Percentiles rank a stretch among this genome's conserved stretches.
These are phyloP conservation scores for Trypanosoma theileri DNA, from an alignment of 208 protist species.

Conservation along the genomic window DNA sequence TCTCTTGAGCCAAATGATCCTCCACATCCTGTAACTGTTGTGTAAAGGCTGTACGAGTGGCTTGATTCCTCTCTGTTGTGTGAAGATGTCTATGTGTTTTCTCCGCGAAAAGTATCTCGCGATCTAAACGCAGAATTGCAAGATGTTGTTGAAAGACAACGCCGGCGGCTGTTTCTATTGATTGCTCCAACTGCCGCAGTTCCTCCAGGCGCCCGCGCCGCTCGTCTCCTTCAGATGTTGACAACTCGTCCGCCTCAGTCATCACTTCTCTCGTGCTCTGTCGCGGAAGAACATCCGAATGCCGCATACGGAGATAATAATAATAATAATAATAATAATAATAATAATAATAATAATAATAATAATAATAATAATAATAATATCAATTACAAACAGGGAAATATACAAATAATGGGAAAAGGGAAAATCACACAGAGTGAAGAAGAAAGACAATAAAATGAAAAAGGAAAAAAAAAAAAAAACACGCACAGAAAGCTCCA, in stretches of 20 bases:
- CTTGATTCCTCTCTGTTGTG: conserved; percentile 8
- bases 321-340: background rate
- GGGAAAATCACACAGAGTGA: background rate
- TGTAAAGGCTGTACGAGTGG: background rate
- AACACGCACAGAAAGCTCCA: background rate
- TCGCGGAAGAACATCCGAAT: background rate
- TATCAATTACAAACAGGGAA: background rate
- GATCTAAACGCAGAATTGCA: conserved; percentile 2
- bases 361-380: conserved; percentile 6
- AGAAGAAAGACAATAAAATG: background rate
- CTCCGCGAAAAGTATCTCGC: background rate
- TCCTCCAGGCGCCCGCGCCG: conserved; percentile 7
- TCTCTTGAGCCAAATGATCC: conserved; percentile 21
- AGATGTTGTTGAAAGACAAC: conserved; percentile 29
- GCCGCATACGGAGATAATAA: background rate
- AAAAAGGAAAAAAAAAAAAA: conserved; percentile 10
- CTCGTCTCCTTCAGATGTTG: background rate
- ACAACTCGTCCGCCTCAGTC: background rate
- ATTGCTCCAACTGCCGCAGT: conserved; percentile 3
- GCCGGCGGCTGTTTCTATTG: conserved; percentile 13
- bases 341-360: background rate
- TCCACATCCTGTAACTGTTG: conserved; percentile 19
- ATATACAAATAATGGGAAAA: conserved; percentile 2
- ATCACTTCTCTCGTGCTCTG: too few species aligned
- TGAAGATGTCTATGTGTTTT: background rate